Conservation (phyloP, 345 rosid species). For the Atalantia buxifolia region DNA sequence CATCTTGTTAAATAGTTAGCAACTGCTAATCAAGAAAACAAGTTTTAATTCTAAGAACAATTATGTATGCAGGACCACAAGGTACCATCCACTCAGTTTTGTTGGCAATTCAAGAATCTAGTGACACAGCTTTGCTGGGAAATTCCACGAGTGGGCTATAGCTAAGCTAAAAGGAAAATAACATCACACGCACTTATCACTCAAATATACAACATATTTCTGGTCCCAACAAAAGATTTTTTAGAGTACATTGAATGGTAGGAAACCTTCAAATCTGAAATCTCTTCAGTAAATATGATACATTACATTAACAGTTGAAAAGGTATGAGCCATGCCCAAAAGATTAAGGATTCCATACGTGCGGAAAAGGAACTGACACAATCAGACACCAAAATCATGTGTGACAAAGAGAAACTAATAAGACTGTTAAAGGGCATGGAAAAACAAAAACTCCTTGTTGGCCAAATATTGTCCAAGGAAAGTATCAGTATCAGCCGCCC, state of each 20-base stretch:
- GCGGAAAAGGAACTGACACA: background rate
- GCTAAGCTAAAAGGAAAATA: background rate
- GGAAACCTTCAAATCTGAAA: background rate
- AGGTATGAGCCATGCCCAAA: background rate
- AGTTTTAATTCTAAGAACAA: background rate
- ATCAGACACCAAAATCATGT: background rate
- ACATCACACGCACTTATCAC: background rate
- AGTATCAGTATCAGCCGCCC: background rate
- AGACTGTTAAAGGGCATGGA: no score
- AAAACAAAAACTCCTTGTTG: background rate
- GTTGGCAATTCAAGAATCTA: background rate
- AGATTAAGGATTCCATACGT: background rate
- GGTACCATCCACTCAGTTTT: background rate
- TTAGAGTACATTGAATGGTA: constrained; percentile 1
- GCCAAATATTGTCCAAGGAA: constrained; percentile 16
- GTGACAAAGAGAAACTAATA: background rate
- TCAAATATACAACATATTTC: background rate
- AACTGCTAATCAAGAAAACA: background rate
- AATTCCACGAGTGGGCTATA: background rate
- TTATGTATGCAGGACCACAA: background rate
- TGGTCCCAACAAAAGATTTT: no score
- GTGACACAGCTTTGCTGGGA: background rate
- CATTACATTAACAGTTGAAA: background rate
- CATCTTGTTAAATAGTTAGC: background rate
- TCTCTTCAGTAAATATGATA: background rate